Conservation (phyloP, 1,139 yeast species). For the Kodamaea ohmeri region DNA sequence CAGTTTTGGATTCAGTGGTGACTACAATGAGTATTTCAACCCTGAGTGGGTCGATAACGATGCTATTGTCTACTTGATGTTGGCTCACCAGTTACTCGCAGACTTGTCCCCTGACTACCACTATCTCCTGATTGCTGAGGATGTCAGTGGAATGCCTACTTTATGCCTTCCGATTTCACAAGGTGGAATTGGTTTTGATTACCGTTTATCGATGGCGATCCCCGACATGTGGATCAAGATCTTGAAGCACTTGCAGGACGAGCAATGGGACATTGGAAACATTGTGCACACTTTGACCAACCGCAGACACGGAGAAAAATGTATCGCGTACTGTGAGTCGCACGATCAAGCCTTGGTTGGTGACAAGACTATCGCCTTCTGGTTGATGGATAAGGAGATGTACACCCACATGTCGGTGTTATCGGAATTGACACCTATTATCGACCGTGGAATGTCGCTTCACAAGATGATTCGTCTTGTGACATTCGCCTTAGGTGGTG, state of each 20-base stretch:
- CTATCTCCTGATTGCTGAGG: conserved; percentile 88
- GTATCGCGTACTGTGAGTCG: conserved; percentile 91
- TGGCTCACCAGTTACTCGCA: conserved; percentile 75
- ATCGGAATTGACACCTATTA: conserved; percentile 67
- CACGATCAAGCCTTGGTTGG: conserved; percentile 98
- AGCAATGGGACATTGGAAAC: conserved; percentile 85
- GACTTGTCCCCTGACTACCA: conserved; percentile 48
- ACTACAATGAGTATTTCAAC: conserved; percentile 86
- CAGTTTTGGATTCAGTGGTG: conserved; percentile 87
- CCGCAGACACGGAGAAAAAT: conserved; percentile 84
- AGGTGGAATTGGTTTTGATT: conserved; percentile 94
- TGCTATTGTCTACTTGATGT: conserved; percentile 80
- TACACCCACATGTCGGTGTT: conserved; percentile 89
- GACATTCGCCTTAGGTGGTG: conserved; percentile 91
- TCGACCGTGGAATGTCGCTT: conserved; percentile 85
- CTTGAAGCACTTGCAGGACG: conserved; percentile 78
- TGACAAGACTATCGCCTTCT: conserved; percentile 92
- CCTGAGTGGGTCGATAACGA: conserved; percentile 81
- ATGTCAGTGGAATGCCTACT: conserved; percentile 97
- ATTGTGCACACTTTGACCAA: conserved; percentile 83
- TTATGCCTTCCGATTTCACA: conserved; percentile 66
- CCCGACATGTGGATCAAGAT: conserved; percentile 99
- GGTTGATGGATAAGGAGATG: conserved; percentile 99
- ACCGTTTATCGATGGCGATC: conserved; percentile 92
- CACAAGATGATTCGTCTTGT: conserved; percentile 87